Conservation (phyloP, 345 rosid species). For the Eucalyptus paniculata region DNA sequence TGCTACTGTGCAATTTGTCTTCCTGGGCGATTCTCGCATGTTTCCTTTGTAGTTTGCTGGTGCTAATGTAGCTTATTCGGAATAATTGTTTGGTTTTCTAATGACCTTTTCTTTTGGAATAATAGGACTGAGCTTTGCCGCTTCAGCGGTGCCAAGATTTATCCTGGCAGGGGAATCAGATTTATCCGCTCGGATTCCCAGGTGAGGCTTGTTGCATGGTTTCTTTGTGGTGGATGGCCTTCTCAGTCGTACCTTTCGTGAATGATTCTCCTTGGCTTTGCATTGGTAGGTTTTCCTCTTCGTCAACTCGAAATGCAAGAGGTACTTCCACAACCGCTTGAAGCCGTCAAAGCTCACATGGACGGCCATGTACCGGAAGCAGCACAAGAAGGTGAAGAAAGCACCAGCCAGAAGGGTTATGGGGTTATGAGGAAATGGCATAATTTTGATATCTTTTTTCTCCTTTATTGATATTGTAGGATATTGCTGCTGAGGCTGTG, state of each 20-base stretch:
- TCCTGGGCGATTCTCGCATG: not conserved
- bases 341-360: conserved; percentile 93
- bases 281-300: conserved; percentile 70
- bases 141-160: conserved; percentile 65
- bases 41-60: not conserved
- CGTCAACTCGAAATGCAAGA: conserved; percentile 78
- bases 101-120: not conserved
- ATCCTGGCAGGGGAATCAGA: conserved; percentile 65
- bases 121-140: conserved; percentile 61
- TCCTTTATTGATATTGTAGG: conserved; percentile 7
- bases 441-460: not conserved
- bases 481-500: conserved; percentile 43
- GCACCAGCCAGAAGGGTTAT: not conserved
- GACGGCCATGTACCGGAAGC: conserved; percentile 70
- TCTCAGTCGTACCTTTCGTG: not conserved
- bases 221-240: not conserved
- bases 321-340: conserved; percentile 85
- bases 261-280: not conserved
- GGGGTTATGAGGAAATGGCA: not conserved
- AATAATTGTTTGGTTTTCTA: not conserved
- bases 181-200: conserved; percentile 66
- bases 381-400: conserved; percentile 49
- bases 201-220: conserved; percentile 9
- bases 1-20: not conserved
- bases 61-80: not conserved